A percentile compares a stretch with the other conserved stretches of the same genome.
phyloP scores from a whole-genome alignment of 2,329 filamentous ascomycete genomes.

The Botrytis tulipae region DNA sequence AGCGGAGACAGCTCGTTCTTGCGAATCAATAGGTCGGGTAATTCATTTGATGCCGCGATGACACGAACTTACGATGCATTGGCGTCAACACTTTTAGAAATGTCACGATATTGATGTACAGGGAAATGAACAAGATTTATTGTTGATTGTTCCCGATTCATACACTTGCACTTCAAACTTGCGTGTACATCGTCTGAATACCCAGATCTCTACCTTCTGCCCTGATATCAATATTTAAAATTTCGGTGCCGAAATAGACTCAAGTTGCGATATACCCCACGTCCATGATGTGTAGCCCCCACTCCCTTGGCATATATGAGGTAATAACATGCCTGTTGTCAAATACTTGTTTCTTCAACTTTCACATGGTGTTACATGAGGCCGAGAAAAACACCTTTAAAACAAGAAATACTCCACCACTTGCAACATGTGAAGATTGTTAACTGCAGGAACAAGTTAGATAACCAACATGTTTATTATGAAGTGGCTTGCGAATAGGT shows the following conservation, averaged over 20 bases:
- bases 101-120: not conserved
- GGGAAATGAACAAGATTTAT: not conserved
- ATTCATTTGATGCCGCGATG: not conserved
- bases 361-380: conserved; percentile 5
- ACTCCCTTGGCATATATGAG: not conserved
- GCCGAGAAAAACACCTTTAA: not conserved
- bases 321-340: not conserved
- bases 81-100: not conserved
- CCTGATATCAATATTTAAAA: not conserved
- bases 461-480: not conserved
- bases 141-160: not conserved
- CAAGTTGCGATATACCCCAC: not conserved
- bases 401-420: not conserved
- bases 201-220: not conserved
- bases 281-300: not conserved
- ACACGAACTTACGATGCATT: not conserved
- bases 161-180: not conserved
- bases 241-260: not conserved
- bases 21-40: not conserved
- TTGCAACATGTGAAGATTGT: not conserved
- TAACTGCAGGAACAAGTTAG: not conserved
- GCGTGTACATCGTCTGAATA: not conserved
- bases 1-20: not conserved
- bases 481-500: not conserved
- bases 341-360: not conserved